Conservation (phyloP, 202 grass and related monocot genomes). For the Eragrostis tef region DNA sequence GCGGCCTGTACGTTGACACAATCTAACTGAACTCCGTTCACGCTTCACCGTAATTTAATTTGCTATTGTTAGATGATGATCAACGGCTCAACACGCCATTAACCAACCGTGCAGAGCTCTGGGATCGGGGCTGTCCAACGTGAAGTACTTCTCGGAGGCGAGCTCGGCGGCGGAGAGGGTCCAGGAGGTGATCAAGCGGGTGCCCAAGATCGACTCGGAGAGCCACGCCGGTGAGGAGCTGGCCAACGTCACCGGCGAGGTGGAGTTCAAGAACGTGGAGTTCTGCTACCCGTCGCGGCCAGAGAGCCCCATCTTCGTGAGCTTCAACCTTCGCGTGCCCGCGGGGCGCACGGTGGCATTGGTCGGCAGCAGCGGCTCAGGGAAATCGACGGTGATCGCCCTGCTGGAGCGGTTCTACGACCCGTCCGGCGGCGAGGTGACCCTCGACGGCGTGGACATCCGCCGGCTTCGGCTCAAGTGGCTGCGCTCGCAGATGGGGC, state of each 20-base stretch:
- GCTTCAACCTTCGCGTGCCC: slow-evolving; percentile 72
- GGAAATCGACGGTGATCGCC: slow-evolving; percentile 88
- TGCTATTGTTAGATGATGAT: background rate
- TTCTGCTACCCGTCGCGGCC: slow-evolving; percentile 88
- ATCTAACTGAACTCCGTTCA: no score
- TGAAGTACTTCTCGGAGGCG: slow-evolving; percentile 93
- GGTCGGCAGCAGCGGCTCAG: slow-evolving; percentile 76
- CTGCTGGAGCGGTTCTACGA: slow-evolving; percentile 95
- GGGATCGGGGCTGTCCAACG: slow-evolving; percentile 78
- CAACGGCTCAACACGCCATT: background rate
- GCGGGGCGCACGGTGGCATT: slow-evolving; percentile 77
- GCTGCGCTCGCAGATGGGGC: slow-evolving; percentile 85
- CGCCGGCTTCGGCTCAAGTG: slow-evolving; percentile 75
- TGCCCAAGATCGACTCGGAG: slow-evolving; percentile 85
- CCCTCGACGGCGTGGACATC: slow-evolving; percentile 77
- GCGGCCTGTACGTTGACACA: slow-evolving; percentile 81
- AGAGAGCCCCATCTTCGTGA: slow-evolving; percentile 70
- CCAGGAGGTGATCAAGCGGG: slow-evolving; percentile 65
- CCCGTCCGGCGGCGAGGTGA: slow-evolving; percentile 62
- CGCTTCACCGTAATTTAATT: background rate
- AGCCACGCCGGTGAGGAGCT: slow-evolving; percentile 64
- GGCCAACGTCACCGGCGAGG: slow-evolving; percentile 61
- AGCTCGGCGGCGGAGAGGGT: slow-evolving; percentile 74
- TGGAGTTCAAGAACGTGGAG: slow-evolving; percentile 79
- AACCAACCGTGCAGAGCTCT: slow-evolving; percentile 51